Conservation (phyloP, 1,139 yeast genomes). For the Hemisphaericaspora xylofermentans region DNA sequence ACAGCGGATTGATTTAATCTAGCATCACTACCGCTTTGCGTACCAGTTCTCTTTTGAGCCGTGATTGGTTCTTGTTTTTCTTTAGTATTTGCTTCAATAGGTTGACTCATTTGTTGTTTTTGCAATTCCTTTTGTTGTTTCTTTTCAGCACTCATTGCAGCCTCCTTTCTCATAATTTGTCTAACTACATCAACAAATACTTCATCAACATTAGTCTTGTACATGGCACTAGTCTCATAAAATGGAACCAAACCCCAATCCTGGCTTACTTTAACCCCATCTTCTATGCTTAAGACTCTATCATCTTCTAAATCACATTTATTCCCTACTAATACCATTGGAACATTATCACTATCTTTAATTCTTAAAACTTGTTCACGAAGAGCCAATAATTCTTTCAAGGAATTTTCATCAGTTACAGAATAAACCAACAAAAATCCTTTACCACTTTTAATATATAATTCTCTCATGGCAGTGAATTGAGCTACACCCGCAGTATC, state of each 20-base stretch:
- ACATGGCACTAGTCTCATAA: slow-evolving; percentile 92
- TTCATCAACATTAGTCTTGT: slow-evolving; percentile 85
- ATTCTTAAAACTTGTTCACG: slow-evolving; percentile 88
- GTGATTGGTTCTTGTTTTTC: not conserved
- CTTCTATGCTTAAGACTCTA: slow-evolving; percentile 73
- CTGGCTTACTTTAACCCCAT: slow-evolving; percentile 79
- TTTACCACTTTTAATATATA: slow-evolving; percentile 81
- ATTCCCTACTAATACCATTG: slow-evolving; percentile 87
- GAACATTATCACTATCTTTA: slow-evolving; percentile 75
- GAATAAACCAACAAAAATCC: slow-evolving; percentile 88
- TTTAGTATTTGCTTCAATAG: slow-evolving; percentile 3
- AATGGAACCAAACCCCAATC: slow-evolving; percentile 89
- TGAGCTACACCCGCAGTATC: slow-evolving; percentile 56
- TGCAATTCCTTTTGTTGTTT: slow-evolving; percentile 33
- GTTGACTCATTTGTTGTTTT: slow-evolving; percentile 9
- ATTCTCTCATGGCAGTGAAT: slow-evolving; percentile 58
- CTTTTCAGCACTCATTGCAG: slow-evolving; percentile 47
- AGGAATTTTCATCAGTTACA: slow-evolving; percentile 82
- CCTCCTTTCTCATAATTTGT: slow-evolving; percentile 79
- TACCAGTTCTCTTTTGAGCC: not conserved
- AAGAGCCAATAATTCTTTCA: slow-evolving; percentile 76
- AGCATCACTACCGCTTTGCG: slow-evolving; percentile 4
- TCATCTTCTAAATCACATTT: slow-evolving; percentile 79
- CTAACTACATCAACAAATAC: slow-evolving; percentile 89
- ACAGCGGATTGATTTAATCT: slow-evolving; percentile 15